These are phyloP conservation scores for Claviceps quebecensis DNA, from an alignment of 2,329 filamentous ascomycete genomes.

Conservation along the genomic window DNA sequence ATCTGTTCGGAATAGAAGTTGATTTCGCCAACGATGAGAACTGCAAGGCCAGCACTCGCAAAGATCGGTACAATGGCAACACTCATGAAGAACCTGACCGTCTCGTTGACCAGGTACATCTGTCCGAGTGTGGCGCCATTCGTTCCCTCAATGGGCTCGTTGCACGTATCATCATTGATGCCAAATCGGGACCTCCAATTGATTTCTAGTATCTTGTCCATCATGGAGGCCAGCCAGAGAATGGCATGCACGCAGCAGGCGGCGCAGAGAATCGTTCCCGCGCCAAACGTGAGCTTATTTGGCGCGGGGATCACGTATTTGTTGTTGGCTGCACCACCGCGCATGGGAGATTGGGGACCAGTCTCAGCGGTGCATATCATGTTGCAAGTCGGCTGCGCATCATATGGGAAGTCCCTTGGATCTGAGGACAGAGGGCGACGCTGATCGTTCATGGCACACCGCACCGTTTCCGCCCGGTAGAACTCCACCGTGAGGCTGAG, in stretches of 20 bases:
- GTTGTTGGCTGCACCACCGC: slow-evolving; percentile 40
- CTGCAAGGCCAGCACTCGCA: slow-evolving; percentile 40
- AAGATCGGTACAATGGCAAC: slow-evolving; percentile 47
- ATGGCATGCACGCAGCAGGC: slow-evolving; percentile 53
- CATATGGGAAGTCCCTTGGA: slow-evolving; percentile 29
- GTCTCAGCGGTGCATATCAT: slow-evolving; percentile 29
- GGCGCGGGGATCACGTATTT: slow-evolving; percentile 51
- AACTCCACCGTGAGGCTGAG: slow-evolving; percentile 51
- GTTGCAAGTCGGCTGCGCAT: slow-evolving; percentile 25
- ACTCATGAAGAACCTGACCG: slow-evolving; percentile 37
- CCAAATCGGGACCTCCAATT: slow-evolving; percentile 39
- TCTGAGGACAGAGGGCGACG: slow-evolving; percentile 23
- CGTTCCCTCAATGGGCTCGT: slow-evolving; percentile 35
- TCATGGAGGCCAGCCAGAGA: slow-evolving; percentile 45
- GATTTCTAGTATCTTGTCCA: slow-evolving; percentile 48
- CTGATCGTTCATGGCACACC: slow-evolving; percentile 27
- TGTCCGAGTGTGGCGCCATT: slow-evolving; percentile 37
- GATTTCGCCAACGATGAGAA: slow-evolving; percentile 46
- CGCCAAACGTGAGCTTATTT: slow-evolving; percentile 38
- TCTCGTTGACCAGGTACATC: slow-evolving; percentile 41
- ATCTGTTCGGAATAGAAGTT: slow-evolving; percentile 49
- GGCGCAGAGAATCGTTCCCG: slow-evolving; percentile 45
- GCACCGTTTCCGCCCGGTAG: slow-evolving; percentile 33
- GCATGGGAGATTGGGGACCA: slow-evolving; percentile 41
- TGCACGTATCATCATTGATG: slow-evolving; percentile 12